Conservation (phyloP, 306 rosid genomes). For the Medicago ruthenica region DNA sequence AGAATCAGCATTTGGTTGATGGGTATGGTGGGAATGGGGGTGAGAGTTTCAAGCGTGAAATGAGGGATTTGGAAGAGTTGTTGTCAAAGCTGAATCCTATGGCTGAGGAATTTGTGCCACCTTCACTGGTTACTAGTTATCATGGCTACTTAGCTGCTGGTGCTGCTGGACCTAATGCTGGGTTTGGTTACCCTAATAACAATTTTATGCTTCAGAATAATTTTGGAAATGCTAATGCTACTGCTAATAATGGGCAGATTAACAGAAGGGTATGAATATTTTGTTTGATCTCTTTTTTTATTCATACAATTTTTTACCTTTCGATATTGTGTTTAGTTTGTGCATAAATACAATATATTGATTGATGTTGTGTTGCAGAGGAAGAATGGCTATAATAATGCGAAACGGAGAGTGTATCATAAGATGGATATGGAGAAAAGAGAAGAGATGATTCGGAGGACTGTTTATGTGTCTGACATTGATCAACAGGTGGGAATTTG, state of each 20-base stretch:
- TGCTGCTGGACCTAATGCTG: constrained; percentile 44
- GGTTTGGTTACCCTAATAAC: constrained; percentile 63
- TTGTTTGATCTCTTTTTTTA: constrained; percentile 16
- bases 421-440: constrained; percentile 74
- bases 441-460: constrained; percentile 91
- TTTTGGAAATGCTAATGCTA: constrained; percentile 50
- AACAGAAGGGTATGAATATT: constrained; percentile 63
- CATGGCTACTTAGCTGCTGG: constrained; percentile 51
- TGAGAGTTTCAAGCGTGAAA: constrained; percentile 72
- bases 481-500: constrained; percentile 77
- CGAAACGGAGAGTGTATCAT: constrained; percentile 70
- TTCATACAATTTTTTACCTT: constrained; percentile 4
- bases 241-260: constrained; percentile 39
- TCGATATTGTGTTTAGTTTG: neutral
- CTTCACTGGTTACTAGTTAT: constrained; percentile 62
- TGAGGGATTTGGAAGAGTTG: constrained; percentile 94
- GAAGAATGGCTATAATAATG: constrained; percentile 85
- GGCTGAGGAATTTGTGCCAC: constrained; percentile 99
- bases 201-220: constrained; percentile 51
- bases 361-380: constrained; percentile 50
- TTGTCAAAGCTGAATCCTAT: constrained; percentile 93
- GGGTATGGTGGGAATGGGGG: constrained; percentile 62
- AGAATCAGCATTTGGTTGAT: constrained; percentile 55
- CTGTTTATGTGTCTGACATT: constrained; percentile 97
- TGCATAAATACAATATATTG: neutral